Base-by-base conservation (phyloP, 805 yeast genomes). In the Metschnikowia baotianmanensis region DNA sequence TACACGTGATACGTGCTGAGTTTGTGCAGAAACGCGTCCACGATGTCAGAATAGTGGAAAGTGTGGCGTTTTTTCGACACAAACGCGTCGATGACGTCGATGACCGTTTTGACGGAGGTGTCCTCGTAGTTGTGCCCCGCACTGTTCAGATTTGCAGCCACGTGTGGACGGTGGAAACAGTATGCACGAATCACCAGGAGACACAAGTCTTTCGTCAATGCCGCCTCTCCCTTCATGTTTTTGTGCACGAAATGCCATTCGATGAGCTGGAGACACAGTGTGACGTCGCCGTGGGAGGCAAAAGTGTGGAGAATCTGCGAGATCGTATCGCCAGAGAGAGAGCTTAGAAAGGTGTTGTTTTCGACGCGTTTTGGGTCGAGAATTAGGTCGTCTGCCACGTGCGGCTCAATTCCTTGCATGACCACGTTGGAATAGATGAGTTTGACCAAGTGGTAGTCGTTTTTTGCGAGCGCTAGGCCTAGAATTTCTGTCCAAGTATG, bases 181-280 rank as follows among this genome's bases (percentile, higher is more conserved):
- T 69, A 67, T 0, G 73, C 56, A 26, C 61, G 61, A 2, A 69
- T 55, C 3, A 69, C 56, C 20, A 56, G 56, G 2, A 62, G 39
- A 34, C 65, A 57, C 19, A 69, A 48, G 9, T 66, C 67, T 33
- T 59, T 62, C 22, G 61, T 57, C 26, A 69, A 46, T 1, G 64
- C 65, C 25, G 37, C 52, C 38, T 65, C 63, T 3, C 74, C 72
- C 17, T 44, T 51, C 31, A 62, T 38, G 2, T 52, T 31, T 24
- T 59, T 59, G 43, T 64, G 69, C 6, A 69, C 42, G 43, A 51
- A 65, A 39, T 65, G 69, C 33, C 66, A 48, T 41, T 70, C 72
- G 10, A 70, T 59, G 11, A 69, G 49, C 5, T 54, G 40, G 8
- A 66, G 41, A 1, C 70, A 58, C 58, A 58, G 62, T 12, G 55